Evolutionary conservation across 192 early-diverging fungal genomes (phyloP).

Genomic region (Phycomyces blakesleeanus): DNA sequence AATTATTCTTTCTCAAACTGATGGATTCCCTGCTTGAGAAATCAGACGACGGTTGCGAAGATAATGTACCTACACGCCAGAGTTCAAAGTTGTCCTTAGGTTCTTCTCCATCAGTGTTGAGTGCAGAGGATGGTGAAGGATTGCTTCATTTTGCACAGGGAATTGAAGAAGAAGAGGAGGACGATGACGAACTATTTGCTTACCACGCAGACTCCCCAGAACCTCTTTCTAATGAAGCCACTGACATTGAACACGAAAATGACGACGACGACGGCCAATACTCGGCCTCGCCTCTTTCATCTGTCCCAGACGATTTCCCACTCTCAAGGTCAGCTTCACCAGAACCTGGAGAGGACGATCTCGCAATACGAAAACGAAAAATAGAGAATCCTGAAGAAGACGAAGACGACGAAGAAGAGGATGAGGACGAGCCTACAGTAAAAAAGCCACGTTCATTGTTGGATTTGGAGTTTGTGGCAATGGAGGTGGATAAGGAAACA

Average conservation of each 20-base stretch:
- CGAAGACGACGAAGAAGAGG: slow-evolving; percentile 6
- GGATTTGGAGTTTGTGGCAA: no score
- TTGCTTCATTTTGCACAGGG: slow-evolving; percentile 19
- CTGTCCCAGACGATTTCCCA: slow-evolving; percentile 40
- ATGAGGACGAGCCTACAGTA: not conserved
- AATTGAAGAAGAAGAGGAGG: slow-evolving; percentile 15
- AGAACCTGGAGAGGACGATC: not conserved
- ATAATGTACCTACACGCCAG: slow-evolving; percentile 17
- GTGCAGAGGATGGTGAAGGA: slow-evolving; percentile 21
- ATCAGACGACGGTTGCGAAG: no score
- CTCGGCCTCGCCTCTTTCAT: slow-evolving; percentile 35
- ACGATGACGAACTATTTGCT: slow-evolving; percentile 9
- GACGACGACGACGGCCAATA: slow-evolving; percentile 24
- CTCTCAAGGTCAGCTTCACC: slow-evolving; percentile 36
- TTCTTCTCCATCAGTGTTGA: slow-evolving; percentile 30
- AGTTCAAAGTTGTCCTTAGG: slow-evolving; percentile 35
- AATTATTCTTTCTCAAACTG: no score
- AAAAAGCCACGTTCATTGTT: not conserved
- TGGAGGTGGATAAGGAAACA: no score
- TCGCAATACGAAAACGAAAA: not conserved
- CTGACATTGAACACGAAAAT: slow-evolving; percentile 7
- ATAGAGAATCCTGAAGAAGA: slow-evolving; percentile 3
- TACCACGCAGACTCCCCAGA: slow-evolving; percentile 10
- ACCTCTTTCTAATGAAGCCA: slow-evolving; percentile 24
- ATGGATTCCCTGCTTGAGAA: no score